Evolutionary conservation across 2,329 filamentous ascomycete genomes (phyloP).

Genomic region (Ceratocystis diversiconidia): DNA sequence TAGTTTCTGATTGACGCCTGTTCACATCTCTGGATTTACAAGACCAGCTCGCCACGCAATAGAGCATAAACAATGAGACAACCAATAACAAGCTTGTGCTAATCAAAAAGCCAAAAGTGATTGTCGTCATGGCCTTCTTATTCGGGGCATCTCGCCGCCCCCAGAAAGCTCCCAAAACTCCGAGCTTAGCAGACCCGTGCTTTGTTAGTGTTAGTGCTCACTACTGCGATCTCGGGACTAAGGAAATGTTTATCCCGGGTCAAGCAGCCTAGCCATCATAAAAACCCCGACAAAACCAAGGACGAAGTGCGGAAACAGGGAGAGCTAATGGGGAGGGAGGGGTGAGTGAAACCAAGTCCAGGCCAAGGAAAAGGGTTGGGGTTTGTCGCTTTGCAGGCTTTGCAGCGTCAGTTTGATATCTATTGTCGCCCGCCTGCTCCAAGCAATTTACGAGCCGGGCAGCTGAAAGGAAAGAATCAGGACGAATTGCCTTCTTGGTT

Average conservation of each 20-base stretch:
- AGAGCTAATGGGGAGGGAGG: background rate
- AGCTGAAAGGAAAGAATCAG: no score
- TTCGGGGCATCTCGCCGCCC: background rate
- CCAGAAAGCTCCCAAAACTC: background rate
- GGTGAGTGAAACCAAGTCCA: background rate
- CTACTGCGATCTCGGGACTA: background rate
- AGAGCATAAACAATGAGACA: no score
- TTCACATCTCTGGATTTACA: no score
- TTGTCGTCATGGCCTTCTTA: background rate
- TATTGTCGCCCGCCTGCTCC: no score
- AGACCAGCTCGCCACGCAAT: no score
- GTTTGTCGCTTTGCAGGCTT: background rate
- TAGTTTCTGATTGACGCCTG: no score
- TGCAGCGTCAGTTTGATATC: no score
- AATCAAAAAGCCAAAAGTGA: background rate
- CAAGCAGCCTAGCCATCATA: background rate
- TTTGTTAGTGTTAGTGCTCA: background rate
- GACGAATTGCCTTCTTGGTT: no score
- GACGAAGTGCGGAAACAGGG: background rate
- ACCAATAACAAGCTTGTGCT: no score
- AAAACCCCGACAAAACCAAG: background rate
- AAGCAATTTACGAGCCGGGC: no score
- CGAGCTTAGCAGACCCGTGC: background rate
- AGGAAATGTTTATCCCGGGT: background rate
- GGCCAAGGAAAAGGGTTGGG: background rate